These are phyloP conservation scores for Nicotiana undulata DNA, from an alignment of 257 asterid genomes.

Conservation along the genomic window DNA sequence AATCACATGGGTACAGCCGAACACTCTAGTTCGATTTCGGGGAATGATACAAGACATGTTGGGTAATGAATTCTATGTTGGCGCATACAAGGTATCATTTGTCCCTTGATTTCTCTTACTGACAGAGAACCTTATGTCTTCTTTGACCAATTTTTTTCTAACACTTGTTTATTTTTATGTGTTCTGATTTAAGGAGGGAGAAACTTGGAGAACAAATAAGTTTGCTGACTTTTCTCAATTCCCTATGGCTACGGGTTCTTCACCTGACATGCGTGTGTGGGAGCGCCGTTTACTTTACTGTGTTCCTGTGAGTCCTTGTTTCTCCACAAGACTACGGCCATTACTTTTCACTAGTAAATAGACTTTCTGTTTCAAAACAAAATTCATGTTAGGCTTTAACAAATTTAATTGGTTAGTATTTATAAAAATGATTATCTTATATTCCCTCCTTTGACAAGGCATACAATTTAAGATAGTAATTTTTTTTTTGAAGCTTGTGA, in stretches of 20 bases:
- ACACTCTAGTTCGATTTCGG: slow-evolving; percentile 76
- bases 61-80: slow-evolving; percentile 77
- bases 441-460: background rate
- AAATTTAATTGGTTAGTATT: background rate
- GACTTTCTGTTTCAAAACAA: background rate
- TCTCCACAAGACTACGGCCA: background rate
- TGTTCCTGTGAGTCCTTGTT: slow-evolving; percentile 52
- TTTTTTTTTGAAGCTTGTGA: too few species aligned
- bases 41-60: slow-evolving; percentile 96
- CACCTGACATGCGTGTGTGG: slow-evolving; percentile 64
- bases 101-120: background rate
- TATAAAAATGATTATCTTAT: background rate
- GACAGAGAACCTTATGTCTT: background rate
- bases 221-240: slow-evolving; percentile 55
- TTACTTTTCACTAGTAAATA: background rate
- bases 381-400: too few species aligned
- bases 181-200: slow-evolving; percentile 48
- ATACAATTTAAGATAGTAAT: too few species aligned
- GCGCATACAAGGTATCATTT: slow-evolving; percentile 70
- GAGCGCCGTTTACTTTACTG: slow-evolving; percentile 83
- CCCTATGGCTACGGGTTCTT: slow-evolving; percentile 43
- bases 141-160: background rate
- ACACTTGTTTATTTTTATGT: background rate
- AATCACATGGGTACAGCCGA: slow-evolving; percentile 50
- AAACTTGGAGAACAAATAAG: slow-evolving; percentile 78